Conservation (phyloP, 225 moss, liverwort and hornwort genomes). For the Marchantia polymorpha region DNA sequence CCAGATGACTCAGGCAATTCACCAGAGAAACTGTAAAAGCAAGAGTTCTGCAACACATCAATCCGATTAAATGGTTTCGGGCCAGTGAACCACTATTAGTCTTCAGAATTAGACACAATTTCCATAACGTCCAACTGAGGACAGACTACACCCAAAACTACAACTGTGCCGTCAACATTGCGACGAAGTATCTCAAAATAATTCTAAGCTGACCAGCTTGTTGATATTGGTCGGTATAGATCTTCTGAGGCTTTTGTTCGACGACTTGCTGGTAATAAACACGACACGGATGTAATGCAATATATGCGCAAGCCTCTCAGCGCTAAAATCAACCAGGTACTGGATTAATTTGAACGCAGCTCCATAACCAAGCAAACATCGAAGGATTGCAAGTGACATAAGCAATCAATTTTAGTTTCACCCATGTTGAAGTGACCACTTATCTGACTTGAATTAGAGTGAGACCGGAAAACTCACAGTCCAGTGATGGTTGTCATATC, state of each 20-base stretch:
- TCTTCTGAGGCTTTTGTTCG: conserved; percentile 4
- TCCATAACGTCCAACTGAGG: no score
- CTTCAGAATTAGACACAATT: no score
- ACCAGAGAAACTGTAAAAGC: background rate
- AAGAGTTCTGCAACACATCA: background rate
- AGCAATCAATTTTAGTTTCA: no score
- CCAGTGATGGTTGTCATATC: conserved; percentile 9
- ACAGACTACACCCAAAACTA: background rate
- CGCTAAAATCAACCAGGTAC: no score
- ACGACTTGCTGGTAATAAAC: conserved; percentile 6
- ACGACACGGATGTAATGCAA: no score
- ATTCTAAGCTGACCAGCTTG: conserved; percentile 7
- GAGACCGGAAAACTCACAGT: conserved; percentile 14
- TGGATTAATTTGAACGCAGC: no score
- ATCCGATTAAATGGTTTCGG: background rate
- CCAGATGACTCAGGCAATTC: background rate
- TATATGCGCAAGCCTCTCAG: no score
- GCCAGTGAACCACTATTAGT: no score
- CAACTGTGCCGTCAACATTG: background rate
- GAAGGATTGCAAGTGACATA: no score
- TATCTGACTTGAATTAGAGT: no score
- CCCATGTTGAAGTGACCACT: no score
- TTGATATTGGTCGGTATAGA: conserved; percentile 5
- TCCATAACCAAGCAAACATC: no score
- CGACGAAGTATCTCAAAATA: conserved; percentile 20